Conservation (phyloP, 768 basidiomycete species). For the Cytidiella melzeri region DNA sequence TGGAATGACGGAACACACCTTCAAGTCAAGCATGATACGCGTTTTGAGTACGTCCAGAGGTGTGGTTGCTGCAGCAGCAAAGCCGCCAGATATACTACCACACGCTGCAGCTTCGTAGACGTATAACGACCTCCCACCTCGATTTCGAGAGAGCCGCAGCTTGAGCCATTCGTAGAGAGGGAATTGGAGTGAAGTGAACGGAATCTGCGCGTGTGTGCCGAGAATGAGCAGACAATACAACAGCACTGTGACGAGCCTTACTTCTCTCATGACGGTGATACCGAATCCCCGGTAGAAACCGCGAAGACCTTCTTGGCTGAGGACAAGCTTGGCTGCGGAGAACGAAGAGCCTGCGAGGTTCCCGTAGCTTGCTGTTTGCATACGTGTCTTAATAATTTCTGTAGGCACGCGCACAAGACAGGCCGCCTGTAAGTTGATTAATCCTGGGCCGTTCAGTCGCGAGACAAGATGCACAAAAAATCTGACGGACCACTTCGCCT, state of each 20-base stretch:
- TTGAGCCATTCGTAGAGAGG: constrained; percentile 92
- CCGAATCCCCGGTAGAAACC: constrained; percentile 91
- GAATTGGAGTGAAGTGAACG: constrained; percentile 94
- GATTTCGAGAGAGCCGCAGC: constrained; percentile 45
- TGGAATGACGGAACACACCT: constrained; percentile 40
- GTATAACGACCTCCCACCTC: constrained; percentile 52
- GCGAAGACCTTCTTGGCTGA: constrained; percentile 54
- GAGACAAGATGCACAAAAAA: no score
- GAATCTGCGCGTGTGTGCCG: constrained; percentile 67
- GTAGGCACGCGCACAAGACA: constrained; percentile 94
- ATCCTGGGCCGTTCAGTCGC: constrained; percentile 6
- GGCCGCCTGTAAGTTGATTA: constrained; percentile 51
- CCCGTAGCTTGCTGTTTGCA: constrained; percentile 79
- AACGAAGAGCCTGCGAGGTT: constrained; percentile 49
- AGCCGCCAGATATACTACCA: constrained; percentile 85
- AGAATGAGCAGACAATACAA: neutral
- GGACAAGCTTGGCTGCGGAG: constrained; percentile 48
- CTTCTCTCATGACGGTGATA: constrained; percentile 69
- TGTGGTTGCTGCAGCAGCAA: constrained; percentile 87
- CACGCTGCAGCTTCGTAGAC: constrained; percentile 80
- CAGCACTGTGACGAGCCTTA: no score
- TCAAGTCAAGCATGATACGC: constrained; percentile 89
- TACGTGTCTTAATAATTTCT: constrained; percentile 92
- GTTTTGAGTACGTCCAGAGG: constrained; percentile 97
- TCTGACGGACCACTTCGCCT: constrained; percentile 46